phyloP scores from a whole-genome alignment of 1,284 basidiomycete genomes.

The Puccinia horiana region DNA sequence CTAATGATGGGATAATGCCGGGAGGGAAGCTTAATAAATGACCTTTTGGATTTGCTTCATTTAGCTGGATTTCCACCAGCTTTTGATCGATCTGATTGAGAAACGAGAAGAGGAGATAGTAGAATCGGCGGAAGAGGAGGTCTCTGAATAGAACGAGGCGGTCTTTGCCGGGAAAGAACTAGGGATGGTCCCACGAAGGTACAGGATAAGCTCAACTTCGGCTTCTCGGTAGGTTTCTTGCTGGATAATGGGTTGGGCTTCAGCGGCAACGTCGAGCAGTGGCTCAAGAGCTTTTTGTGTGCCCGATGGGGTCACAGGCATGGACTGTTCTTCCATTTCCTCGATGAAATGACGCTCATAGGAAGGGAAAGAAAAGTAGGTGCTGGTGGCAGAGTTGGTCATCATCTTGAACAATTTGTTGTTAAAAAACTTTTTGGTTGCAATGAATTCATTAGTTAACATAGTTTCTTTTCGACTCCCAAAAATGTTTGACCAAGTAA shows the following conservation, averaged over 20 bases:
- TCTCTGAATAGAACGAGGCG: not conserved
- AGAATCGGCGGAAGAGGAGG: not conserved
- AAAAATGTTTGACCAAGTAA: no score
- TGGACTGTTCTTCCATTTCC: not conserved
- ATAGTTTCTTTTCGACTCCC: no score
- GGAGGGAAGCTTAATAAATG: no score
- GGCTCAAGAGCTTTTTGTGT: not conserved
- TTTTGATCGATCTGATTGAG: not conserved
- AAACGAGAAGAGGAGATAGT: not conserved
- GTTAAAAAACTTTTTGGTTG: no score
- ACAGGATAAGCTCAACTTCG: not conserved
- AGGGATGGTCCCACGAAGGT: not conserved
- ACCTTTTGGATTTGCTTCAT: not conserved
- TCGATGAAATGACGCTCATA: not conserved
- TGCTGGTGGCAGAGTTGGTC: not conserved
- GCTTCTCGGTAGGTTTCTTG: not conserved
- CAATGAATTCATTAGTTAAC: no score
- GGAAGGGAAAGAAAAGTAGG: constrained; percentile 13
- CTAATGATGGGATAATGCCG: no score
- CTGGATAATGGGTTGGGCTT: constrained; percentile 1
- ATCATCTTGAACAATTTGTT: not conserved
- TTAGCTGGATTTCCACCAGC: not conserved
- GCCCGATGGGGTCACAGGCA: not conserved
- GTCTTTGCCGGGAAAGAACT: not conserved
- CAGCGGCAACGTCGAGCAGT: not conserved